These are phyloP conservation scores for Sutorius australiensis DNA, from an alignment of 768 basidiomycete genomes.

Conservation along the genomic window DNA sequence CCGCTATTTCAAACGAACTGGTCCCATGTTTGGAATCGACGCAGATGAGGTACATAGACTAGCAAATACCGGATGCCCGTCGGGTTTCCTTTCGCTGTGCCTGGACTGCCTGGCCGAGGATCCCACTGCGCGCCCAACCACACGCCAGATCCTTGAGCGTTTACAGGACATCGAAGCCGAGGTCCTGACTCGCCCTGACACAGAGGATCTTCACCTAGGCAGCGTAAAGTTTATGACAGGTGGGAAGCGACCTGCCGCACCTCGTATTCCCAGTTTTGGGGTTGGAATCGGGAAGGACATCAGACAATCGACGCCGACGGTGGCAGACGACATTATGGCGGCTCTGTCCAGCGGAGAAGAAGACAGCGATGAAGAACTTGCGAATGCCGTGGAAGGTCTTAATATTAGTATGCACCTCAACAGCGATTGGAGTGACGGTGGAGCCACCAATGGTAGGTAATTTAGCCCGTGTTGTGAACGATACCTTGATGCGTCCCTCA, in stretches of 20 bases:
- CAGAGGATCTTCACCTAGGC: constrained; percentile 73
- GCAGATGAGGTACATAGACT: constrained; percentile 61
- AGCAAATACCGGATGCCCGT: constrained; percentile 74
- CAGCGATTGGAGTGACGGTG: constrained; percentile 40
- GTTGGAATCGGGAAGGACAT: constrained; percentile 64
- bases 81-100: constrained; percentile 70
- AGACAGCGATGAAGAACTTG: constrained; percentile 62
- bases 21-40: constrained; percentile 80
- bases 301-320: constrained; percentile 31
- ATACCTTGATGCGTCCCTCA: constrained; percentile 12
- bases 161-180: constrained; percentile 81
- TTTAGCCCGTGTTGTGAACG: constrained; percentile 3
- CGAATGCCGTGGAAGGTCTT: constrained; percentile 54
- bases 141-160: constrained; percentile 72
- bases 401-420: constrained; percentile 46
- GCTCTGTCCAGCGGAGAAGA: constrained; percentile 45
- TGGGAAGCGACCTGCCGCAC: constrained; percentile 54
- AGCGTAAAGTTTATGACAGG: constrained; percentile 81
- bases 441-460: constrained; percentile 33
- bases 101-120: constrained; percentile 71
- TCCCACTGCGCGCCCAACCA: constrained; percentile 69
- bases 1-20: constrained; percentile 65
- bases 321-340: constrained; percentile 34
- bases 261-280: constrained; percentile 87
- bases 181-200: constrained; percentile 65